Conservation (phyloP, 2,329 filamentous ascomycete species). For the Diplodia sapinea region DNA sequence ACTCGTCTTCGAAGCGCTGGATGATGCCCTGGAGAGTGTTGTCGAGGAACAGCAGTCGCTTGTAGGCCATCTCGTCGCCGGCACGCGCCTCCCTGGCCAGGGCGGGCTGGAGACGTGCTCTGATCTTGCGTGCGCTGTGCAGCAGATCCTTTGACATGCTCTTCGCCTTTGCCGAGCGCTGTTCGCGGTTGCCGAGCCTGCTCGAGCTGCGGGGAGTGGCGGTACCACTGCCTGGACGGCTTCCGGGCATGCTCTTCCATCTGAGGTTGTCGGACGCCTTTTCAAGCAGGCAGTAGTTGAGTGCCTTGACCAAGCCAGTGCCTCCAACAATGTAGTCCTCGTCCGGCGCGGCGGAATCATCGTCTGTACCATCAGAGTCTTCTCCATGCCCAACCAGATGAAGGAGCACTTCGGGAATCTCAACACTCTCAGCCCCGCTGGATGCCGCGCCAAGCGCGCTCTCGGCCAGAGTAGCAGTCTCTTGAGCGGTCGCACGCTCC, state of each 20-base stretch:
- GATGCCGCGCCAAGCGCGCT: slow-evolving; percentile 52
- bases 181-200: slow-evolving; percentile 23
- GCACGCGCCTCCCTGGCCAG: slow-evolving; percentile 74
- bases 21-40: slow-evolving; percentile 90
- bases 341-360: slow-evolving; percentile 75
- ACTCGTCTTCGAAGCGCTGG: slow-evolving; percentile 93
- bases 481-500: slow-evolving; percentile 74
- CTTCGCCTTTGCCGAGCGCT: slow-evolving; percentile 71
- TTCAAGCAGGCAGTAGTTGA: slow-evolving; percentile 88
- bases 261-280: slow-evolving; percentile 63
- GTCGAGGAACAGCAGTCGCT: slow-evolving; percentile 85
- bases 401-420: slow-evolving; percentile 81
- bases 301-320: slow-evolving; percentile 91
- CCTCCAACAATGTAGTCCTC: slow-evolving; percentile 96
- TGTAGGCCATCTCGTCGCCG: slow-evolving; percentile 76
- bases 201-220: slow-evolving; percentile 56
- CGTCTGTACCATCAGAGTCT: slow-evolving; percentile 59
- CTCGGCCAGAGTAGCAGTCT: slow-evolving; percentile 52
- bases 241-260: slow-evolving; percentile 36
- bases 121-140: slow-evolving; percentile 86
- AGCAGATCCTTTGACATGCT: slow-evolving; percentile 93
- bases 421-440: slow-evolving; percentile 48
- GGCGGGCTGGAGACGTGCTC: slow-evolving; percentile 80
- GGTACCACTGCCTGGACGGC: slow-evolving; percentile 57
- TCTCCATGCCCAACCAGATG: slow-evolving; percentile 79